Percentiles rank a stretch among this genome's conserved stretches.
Conservation (phyloP, 2,329 filamentous ascomycete genomes). For the Geoglossum cookeanum region DNA sequence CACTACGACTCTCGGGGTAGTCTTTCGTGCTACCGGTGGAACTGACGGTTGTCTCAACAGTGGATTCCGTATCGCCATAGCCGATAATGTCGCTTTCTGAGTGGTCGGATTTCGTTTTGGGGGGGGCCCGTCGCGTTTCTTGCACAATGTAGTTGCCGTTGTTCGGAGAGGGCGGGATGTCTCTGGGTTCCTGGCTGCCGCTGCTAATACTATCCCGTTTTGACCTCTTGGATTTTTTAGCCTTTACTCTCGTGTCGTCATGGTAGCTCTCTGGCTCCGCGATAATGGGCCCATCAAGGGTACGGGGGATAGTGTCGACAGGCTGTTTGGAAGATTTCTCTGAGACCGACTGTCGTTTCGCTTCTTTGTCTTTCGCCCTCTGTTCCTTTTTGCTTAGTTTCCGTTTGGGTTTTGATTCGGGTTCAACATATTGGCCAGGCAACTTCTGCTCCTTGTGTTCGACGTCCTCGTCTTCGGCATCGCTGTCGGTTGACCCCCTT, state of each 20-base stretch:
- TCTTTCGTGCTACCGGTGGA: neutral
- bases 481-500: neutral
- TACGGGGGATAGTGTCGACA: neutral
- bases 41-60: neutral
- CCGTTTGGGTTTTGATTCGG: conserved; percentile 11
- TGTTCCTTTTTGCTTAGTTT: conserved; percentile 31
- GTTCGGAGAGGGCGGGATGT: neutral
- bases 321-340: neutral
- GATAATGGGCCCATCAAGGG: neutral
- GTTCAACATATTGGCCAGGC: conserved; percentile 7
- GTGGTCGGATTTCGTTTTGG: neutral
- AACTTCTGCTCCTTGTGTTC: neutral
- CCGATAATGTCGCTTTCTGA: neutral
- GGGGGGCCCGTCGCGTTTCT: conserved; percentile 16
- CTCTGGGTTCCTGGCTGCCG: neutral
- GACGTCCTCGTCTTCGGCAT: neutral
- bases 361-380: conserved; percentile 28
- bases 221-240: conserved; percentile 26
- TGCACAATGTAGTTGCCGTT: conserved; percentile 21
- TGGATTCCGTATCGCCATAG: neutral
- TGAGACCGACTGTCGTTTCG: conserved; percentile 13
- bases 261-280: neutral
- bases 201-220: conserved; percentile 21
- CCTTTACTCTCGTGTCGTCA: neutral
- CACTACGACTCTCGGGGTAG: neutral